Conservation (phyloP, 2,329 filamentous ascomycete species). For the Talaromyces verruculosus region DNA sequence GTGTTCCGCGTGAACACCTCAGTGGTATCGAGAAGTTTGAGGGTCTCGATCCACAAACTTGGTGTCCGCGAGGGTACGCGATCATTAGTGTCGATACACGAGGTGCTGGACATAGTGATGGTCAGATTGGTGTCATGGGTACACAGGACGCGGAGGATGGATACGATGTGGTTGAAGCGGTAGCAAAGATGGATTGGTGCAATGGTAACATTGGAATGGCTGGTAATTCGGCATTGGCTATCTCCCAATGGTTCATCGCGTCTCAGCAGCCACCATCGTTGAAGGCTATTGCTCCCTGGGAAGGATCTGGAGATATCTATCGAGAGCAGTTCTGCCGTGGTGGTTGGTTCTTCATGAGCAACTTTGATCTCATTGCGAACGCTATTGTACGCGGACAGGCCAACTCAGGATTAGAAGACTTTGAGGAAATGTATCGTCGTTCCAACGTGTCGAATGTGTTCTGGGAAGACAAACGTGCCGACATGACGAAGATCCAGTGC, state of each 20-base stretch:
- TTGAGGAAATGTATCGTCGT: slow-evolving; percentile 44
- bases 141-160: slow-evolving; percentile 49
- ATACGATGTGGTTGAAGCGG: slow-evolving; percentile 47
- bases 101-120: slow-evolving; percentile 38
- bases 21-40: slow-evolving; percentile 46
- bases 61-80: slow-evolving; percentile 36
- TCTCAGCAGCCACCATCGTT: slow-evolving; percentile 44
- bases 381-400: slow-evolving; percentile 37
- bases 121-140: slow-evolving; percentile 41
- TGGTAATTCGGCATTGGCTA: slow-evolving; percentile 48
- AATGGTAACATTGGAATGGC: slow-evolving; percentile 47
- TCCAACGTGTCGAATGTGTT: slow-evolving; percentile 36
- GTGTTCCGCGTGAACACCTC: slow-evolving; percentile 32
- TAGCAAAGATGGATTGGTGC: slow-evolving; percentile 47
- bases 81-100: slow-evolving; percentile 39
- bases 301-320: slow-evolving; percentile 50
- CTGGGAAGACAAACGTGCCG: slow-evolving; percentile 43
- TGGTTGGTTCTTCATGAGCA: slow-evolving; percentile 41
- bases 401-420: slow-evolving; percentile 41
- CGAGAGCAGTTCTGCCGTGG: slow-evolving; percentile 50
- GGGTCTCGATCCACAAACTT: slow-evolving; percentile 42
- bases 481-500: slow-evolving; percentile 38
- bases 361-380: slow-evolving; percentile 46
- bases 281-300: slow-evolving; percentile 50
- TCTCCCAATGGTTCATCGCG: slow-evolving; percentile 47